Evolutionary conservation across 176 grass and related monocot genomes (phyloP).

Genomic region (Olyra latifolia): DNA sequence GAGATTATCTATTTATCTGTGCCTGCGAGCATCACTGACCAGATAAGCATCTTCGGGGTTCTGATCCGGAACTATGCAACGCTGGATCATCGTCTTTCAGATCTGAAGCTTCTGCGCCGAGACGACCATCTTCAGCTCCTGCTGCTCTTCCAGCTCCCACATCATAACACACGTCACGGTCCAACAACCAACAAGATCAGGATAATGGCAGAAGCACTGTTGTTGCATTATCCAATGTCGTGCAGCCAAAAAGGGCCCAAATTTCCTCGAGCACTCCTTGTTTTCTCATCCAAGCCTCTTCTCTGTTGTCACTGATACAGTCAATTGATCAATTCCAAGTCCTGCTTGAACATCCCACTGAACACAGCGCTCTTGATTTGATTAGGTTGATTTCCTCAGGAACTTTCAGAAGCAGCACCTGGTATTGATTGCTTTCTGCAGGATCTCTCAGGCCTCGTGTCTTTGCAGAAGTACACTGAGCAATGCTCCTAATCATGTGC

Average conservation of each 20-base stretch:
- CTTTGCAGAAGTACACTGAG: background rate
- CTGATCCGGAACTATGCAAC: background rate
- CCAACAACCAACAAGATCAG: background rate
- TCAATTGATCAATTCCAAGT: constrained; percentile 9
- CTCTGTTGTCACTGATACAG: background rate
- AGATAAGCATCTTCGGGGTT: background rate
- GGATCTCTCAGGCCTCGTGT: background rate
- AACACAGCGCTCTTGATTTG: background rate
- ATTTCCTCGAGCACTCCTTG: background rate
- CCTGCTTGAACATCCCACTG: background rate
- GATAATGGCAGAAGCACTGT: background rate
- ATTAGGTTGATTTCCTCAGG: background rate
- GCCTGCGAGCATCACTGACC: background rate
- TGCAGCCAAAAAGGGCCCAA: background rate
- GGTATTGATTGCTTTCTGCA: background rate
- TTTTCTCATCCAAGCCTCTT: background rate
- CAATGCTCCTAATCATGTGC: background rate
- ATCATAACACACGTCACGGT: constrained; percentile 7
- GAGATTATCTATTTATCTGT: background rate
- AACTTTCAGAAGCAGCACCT: background rate
- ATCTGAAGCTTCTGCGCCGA: constrained; percentile 1
- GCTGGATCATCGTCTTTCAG: background rate
- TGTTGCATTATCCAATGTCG: background rate
- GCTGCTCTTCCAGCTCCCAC: background rate
- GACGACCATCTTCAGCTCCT: constrained; percentile 13